Evolutionary conservation across 2,329 filamentous ascomycete genomes (phyloP).

Genomic region (Chaetomiaceae sp.): DNA sequence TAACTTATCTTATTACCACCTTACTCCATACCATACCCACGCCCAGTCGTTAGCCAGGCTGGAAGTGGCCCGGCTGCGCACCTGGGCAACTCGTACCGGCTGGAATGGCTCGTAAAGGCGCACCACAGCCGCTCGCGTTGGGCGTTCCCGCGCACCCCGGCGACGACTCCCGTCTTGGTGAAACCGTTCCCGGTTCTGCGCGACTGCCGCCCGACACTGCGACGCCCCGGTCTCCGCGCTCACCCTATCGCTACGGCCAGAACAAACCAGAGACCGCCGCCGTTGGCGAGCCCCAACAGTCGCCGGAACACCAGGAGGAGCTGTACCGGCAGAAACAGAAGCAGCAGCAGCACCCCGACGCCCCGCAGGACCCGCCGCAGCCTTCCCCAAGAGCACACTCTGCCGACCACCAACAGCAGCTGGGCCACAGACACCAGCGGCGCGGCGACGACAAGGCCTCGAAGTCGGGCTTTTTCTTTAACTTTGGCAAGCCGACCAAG

Average conservation of each 20-base stretch:
- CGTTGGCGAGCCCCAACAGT: slow-evolving; percentile 19
- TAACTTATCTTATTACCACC: background rate
- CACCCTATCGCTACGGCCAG: slow-evolving; percentile 43
- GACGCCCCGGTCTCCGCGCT: slow-evolving; percentile 42
- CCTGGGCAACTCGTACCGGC: slow-evolving; percentile 13
- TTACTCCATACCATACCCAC: slow-evolving; percentile 19
- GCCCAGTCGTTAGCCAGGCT: slow-evolving; percentile 21
- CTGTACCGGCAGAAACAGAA: slow-evolving; percentile 12
- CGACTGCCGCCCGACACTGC: slow-evolving; percentile 35
- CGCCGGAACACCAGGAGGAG: slow-evolving; percentile 19
- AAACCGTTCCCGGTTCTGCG: slow-evolving; percentile 31
- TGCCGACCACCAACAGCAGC: slow-evolving; percentile 26
- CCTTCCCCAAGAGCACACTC: slow-evolving; percentile 17
- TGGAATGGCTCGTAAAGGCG: slow-evolving; percentile 53
- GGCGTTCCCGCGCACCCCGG: slow-evolving; percentile 35
- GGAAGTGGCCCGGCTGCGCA: slow-evolving; percentile 19
- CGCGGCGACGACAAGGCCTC: slow-evolving; percentile 40
- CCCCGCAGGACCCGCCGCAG: slow-evolving; percentile 12
- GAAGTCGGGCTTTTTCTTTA: slow-evolving; percentile 47
- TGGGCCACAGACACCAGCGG: slow-evolving; percentile 33
- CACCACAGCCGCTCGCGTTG: slow-evolving; percentile 54
- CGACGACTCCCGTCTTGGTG: slow-evolving; percentile 33
- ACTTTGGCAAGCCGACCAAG: slow-evolving; percentile 45
- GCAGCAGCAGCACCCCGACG: slow-evolving; percentile 24
- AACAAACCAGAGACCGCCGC: slow-evolving; percentile 27